Conservation (phyloP, 805 yeast genomes). For the Saturnispora gosingensis region DNA sequence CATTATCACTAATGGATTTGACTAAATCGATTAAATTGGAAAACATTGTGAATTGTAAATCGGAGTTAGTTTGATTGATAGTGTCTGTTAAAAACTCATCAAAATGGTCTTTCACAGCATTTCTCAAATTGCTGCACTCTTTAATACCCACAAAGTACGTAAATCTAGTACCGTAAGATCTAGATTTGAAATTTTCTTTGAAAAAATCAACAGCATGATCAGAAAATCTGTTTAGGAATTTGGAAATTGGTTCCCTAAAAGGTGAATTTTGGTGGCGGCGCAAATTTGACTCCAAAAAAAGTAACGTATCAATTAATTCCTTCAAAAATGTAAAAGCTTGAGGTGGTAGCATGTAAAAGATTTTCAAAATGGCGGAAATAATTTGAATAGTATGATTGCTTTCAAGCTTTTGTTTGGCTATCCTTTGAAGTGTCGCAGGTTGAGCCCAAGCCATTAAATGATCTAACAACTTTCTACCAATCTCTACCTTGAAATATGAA, state of each 20-base stretch:
- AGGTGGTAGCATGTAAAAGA: constrained; percentile 85
- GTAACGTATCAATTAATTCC: constrained; percentile 68
- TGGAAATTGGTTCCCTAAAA: constrained; percentile 83
- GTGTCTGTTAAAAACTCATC: constrained; percentile 37
- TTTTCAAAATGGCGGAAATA: constrained; percentile 80
- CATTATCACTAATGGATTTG: constrained; percentile 37
- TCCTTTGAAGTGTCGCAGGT: constrained; percentile 61
- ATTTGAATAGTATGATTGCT: constrained; percentile 78
- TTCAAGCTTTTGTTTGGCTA: constrained; percentile 71
- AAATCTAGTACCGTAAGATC: constrained; percentile 57
- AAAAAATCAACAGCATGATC: constrained; percentile 65
- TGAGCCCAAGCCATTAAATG: constrained; percentile 96
- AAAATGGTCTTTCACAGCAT: constrained; percentile 45
- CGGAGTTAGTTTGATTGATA: constrained; percentile 40
- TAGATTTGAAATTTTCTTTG: constrained; percentile 50
- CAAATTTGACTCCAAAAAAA: constrained; percentile 69
- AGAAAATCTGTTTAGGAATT: constrained; percentile 76
- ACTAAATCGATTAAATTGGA: constrained; percentile 67
- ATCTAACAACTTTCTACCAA: constrained; percentile 85
- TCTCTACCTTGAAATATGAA: constrained; percentile 92
- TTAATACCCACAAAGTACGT: constrained; percentile 53
- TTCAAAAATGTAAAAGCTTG: constrained; percentile 89
- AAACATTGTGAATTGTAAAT: constrained; percentile 51
- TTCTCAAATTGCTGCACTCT: constrained; percentile 49
- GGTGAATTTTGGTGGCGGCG: constrained; percentile 84